Percentiles rank a stretch among this genome's conserved stretches.
Conservation (phyloP, 106 monocot species). For the Platanthera guangdongensis region DNA sequence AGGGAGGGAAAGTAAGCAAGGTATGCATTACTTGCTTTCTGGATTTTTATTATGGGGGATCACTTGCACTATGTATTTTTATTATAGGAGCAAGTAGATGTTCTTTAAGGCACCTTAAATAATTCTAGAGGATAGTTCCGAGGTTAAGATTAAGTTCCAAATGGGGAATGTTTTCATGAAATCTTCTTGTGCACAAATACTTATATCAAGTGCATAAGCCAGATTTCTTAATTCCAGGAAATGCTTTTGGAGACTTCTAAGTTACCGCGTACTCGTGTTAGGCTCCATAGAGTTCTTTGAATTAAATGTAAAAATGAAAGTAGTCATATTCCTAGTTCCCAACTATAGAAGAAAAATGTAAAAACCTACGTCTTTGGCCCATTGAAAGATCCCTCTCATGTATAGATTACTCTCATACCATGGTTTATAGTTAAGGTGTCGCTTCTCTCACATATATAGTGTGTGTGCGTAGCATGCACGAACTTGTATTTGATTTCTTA, state of each 20-base stretch:
- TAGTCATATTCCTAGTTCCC: too few relatives aligned
- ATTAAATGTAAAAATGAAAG: too few relatives aligned
- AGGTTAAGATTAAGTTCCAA: not conserved
- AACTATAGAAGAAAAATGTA: too few relatives aligned
- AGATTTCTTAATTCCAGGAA: not conserved
- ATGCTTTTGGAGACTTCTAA: not conserved
- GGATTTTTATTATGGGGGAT: not conserved
- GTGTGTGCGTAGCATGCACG: too few relatives aligned
- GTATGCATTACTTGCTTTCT: conserved; percentile 13
- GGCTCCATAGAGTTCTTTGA: too few relatives aligned
- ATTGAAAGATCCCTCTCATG: too few relatives aligned
- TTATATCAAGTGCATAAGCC: not conserved
- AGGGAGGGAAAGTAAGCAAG: conserved; percentile 78
- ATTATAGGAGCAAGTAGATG: not conserved
- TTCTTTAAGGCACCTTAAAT: not conserved
- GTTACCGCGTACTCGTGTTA: not conserved
- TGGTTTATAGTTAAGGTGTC: too few relatives aligned
- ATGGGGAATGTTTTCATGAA: not conserved
- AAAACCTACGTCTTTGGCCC: too few relatives aligned
- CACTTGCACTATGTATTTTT: not conserved
- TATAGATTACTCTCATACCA: too few relatives aligned
- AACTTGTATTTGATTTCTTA: too few relatives aligned
- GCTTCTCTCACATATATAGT: too few relatives aligned
- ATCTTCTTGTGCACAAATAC: not conserved
- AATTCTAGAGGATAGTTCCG: not conserved